Evolutionary conservation across 2,329 filamentous ascomycete species (phyloP).

Genomic region (Leptographium lundbergii): DNA sequence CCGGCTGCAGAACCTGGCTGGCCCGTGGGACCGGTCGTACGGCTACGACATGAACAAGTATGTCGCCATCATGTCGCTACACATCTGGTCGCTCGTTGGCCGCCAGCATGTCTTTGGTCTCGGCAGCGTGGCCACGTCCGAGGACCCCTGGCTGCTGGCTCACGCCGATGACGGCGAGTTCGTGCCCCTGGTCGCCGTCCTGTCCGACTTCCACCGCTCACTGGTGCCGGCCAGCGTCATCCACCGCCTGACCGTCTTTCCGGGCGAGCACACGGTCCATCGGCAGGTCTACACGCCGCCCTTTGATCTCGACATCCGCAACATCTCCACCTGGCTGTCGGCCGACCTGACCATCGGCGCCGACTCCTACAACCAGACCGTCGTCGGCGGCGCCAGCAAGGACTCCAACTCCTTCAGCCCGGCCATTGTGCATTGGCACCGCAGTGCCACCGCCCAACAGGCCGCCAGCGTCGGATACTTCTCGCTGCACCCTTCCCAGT

Average conservation of each 20-base stretch:
- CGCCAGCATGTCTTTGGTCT: conserved; percentile 23
- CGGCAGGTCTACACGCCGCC: conserved; percentile 45
- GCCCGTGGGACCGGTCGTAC: conserved; percentile 52
- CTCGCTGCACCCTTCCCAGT: conserved; percentile 22
- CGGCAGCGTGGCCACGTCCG: neutral
- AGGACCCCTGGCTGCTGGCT: conserved; percentile 27
- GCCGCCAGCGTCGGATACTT: conserved; percentile 23
- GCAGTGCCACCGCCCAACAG: conserved; percentile 12
- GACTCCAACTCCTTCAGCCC: conserved; percentile 44
- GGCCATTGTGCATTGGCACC: conserved; percentile 44
- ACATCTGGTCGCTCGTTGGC: conserved; percentile 45
- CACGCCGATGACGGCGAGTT: conserved; percentile 48
- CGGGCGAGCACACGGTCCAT: conserved; percentile 37
- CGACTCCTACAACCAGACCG: conserved; percentile 42
- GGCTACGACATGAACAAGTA: conserved; percentile 53
- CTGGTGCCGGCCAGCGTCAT: conserved; percentile 18
- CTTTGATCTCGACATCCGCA: conserved; percentile 41
- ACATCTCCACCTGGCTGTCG: conserved; percentile 46
- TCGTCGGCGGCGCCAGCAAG: conserved; percentile 39
- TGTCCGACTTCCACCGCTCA: neutral
- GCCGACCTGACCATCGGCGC: conserved; percentile 46
- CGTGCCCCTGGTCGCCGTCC: conserved; percentile 36
- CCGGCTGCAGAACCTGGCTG: conserved; percentile 46
- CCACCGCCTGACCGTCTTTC: conserved; percentile 30
- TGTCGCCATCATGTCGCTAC: conserved; percentile 42